These are phyloP conservation scores for Pestalotiopsis sp. DNA, from an alignment of 2,329 filamentous ascomycete species.

Conservation along the genomic window DNA sequence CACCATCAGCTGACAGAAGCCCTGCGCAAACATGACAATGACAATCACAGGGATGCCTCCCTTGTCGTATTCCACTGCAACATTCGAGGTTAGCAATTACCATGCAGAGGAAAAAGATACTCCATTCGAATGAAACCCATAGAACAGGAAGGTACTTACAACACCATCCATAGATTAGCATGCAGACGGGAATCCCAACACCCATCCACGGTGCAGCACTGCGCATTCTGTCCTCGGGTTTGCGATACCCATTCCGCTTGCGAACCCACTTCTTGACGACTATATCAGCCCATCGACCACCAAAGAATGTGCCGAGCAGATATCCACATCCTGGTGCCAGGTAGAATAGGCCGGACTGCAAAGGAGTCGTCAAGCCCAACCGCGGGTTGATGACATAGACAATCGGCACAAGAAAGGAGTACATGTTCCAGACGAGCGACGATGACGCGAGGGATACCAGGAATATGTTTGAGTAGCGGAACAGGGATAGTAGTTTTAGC, in stretches of 20 bases:
- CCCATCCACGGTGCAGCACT: constrained; percentile 60
- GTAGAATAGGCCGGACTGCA: constrained; percentile 75
- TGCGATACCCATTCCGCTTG: constrained; percentile 57
- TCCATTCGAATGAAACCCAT: too few relatives aligned
- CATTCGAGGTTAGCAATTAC: not conserved
- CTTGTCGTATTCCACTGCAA: constrained; percentile 48
- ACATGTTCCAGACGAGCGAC: constrained; percentile 52
- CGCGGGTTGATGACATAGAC: constrained; percentile 77
- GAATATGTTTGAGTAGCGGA: constrained; percentile 21
- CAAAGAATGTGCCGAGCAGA: constrained; percentile 68
- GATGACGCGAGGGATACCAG: constrained; percentile 51
- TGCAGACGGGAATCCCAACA: constrained; percentile 60
- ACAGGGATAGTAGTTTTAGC: constrained; percentile 25
- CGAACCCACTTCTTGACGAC: constrained; percentile 66
- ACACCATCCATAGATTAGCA: constrained; percentile 69
- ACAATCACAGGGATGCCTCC: constrained; percentile 50
- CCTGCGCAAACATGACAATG: constrained; percentile 44
- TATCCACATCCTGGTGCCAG: constrained; percentile 74
- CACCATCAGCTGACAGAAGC: constrained; percentile 27
- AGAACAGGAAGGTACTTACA: constrained; percentile 16
- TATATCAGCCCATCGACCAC: constrained; percentile 70
- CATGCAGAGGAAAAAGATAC: not conserved
- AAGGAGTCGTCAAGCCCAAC: constrained; percentile 66
- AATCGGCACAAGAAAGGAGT: constrained; percentile 66
- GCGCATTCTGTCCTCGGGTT: constrained; percentile 70